Conservation (phyloP, 306 rosid species). For the Abrus precatorius region DNA sequence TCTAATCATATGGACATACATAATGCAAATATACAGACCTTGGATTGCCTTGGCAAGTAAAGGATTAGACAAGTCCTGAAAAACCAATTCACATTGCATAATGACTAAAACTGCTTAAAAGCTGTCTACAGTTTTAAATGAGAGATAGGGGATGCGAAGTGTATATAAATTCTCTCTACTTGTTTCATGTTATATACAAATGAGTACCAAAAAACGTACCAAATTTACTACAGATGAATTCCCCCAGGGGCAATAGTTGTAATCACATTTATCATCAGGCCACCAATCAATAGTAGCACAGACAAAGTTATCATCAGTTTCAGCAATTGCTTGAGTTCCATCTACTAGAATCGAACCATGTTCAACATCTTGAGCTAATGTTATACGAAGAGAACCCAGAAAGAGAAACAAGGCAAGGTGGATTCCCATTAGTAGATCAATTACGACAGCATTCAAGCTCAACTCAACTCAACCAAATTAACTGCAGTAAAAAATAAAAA, state of each 20-base stretch:
- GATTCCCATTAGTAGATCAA: conserved; percentile 67
- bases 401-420: conserved; percentile 59
- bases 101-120: conserved; percentile 39
- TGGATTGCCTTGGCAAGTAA: conserved; percentile 79
- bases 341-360: conserved; percentile 61
- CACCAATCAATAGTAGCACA: conserved; percentile 99
- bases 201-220: conserved; percentile 58
- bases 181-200: conserved; percentile 10
- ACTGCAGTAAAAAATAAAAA: conserved; percentile 48
- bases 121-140: conserved; percentile 30
- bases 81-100: conserved; percentile 51
- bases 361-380: conserved; percentile 59
- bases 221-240: conserved; percentile 70
- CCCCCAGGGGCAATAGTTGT: conserved; percentile 92
- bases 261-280: conserved; percentile 91
- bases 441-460: conserved; percentile 43
- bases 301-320: conserved; percentile 74
- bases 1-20: neutral
- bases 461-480: conserved; percentile 45
- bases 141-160: neutral
- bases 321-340: conserved; percentile 66
- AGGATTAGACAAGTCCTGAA: conserved; percentile 91
- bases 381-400: conserved; percentile 59
- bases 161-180: neutral
- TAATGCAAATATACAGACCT: conserved; percentile 62